These are phyloP conservation scores for Cenococcum geophilum DNA, from an alignment of 495 filamentous ascomycete species.

Conservation along the genomic window DNA sequence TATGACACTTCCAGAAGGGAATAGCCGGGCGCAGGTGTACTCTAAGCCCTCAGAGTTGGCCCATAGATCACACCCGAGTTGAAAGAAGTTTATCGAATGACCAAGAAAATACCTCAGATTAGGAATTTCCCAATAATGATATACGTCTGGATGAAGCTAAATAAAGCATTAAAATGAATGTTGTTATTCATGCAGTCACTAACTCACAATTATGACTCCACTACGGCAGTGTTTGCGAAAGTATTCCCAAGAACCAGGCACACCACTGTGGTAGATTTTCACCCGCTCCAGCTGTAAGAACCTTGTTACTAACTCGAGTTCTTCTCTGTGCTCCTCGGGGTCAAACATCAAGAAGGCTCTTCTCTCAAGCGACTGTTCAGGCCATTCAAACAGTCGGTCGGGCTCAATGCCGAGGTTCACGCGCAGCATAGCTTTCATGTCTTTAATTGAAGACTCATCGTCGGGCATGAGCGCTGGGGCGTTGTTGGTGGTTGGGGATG, in stretches of 20 bases:
- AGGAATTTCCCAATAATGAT: not conserved
- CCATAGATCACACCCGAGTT: not conserved
- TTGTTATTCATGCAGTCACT: not conserved
- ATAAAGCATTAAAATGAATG: not conserved
- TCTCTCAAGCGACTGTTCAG: conserved; percentile 1
- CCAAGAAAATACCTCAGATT: not conserved
- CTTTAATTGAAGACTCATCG: not conserved
- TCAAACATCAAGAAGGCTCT: conserved; percentile 26
- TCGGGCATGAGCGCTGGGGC: not conserved
- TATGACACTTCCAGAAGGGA: conserved; percentile 24
- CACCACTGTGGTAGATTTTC: conserved; percentile 17
- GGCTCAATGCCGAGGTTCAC: not conserved
- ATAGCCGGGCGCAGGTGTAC: conserved; percentile 19
- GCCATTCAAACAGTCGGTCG: conserved; percentile 1
- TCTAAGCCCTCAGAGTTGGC: not conserved
- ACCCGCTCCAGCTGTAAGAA: conserved; percentile 19
- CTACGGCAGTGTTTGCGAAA: conserved; percentile 17
- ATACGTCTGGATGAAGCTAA: conserved; percentile 11
- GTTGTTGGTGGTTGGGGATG: not conserved
- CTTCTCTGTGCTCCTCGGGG: conserved; percentile 18
- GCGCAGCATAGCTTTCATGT: not conserved
- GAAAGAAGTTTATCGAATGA: not conserved
- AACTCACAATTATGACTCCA: conserved; percentile 26
- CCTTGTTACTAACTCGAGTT: conserved; percentile 22
- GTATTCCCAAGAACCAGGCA: conserved; percentile 22